These are phyloP conservation scores for Neltuma alba DNA, from an alignment of 306 rosid species.

Conservation along the genomic window DNA sequence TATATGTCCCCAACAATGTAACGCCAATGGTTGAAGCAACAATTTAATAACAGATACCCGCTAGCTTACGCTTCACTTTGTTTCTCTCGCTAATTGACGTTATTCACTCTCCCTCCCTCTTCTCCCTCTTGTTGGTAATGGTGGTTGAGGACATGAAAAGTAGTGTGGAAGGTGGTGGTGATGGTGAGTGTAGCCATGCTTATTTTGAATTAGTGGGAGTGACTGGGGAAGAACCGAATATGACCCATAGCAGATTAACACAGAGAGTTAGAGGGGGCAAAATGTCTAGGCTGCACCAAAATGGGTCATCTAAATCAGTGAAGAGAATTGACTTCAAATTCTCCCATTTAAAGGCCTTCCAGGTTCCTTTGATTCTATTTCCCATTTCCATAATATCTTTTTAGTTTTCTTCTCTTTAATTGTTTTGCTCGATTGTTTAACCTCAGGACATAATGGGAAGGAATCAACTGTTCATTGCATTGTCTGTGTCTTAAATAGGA, in stretches of 20 bases:
- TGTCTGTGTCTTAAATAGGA: background rate
- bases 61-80: constrained; percentile 59
- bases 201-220: background rate
- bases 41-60: constrained; percentile 44
- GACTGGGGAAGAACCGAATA: constrained; percentile 16
- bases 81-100: constrained; percentile 32
- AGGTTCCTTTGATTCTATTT: constrained; percentile 36
- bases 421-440: background rate
- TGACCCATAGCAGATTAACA: background rate
- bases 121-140: constrained; percentile 60
- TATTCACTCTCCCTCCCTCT: background rate
- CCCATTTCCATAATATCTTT: background rate
- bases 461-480: background rate
- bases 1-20: constrained; percentile 29
- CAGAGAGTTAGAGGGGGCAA: constrained; percentile 26
- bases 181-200: background rate
- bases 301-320: constrained; percentile 55
- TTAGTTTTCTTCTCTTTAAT: background rate
- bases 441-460: constrained; percentile 7
- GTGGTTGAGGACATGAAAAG: constrained; percentile 44
- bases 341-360: constrained; percentile 58
- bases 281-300: constrained; percentile 80
- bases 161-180: constrained; percentile 14
- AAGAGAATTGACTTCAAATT: constrained; percentile 54
- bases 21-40: constrained; percentile 51